A percentile compares a stretch with the other conserved stretches of the same genome.
Evolutionary conservation across 495 filamentous ascomycete species (phyloP).

Genomic region (Immersiella caudata): DNA sequence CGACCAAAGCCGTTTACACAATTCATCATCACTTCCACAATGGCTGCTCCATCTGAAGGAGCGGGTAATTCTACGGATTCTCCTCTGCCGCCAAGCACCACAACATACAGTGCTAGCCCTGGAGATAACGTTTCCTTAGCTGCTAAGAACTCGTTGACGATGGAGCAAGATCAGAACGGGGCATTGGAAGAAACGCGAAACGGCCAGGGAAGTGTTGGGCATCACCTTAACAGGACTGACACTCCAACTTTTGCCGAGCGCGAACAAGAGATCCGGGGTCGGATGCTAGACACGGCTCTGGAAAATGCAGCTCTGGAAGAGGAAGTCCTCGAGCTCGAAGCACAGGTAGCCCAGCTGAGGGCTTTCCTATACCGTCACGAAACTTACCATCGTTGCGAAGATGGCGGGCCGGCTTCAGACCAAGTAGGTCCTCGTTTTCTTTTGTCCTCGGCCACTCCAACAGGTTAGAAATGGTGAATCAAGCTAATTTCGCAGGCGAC

Average conservation of each 20-base stretch:
- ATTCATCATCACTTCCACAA: not conserved
- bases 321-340: not conserved
- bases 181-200: not conserved
- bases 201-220: not conserved
- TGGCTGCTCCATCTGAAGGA: conserved; percentile 1
- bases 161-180: not conserved
- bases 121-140: not conserved
- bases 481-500: not conserved
- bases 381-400: not conserved
- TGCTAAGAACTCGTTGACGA: not conserved
- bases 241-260: not conserved
- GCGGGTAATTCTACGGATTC: not conserved
- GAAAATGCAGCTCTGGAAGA: not conserved
- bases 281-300: not conserved
- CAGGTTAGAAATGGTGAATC: not conserved
- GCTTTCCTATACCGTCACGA: not conserved
- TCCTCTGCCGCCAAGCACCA: conserved; percentile 1
- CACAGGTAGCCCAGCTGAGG: not conserved
- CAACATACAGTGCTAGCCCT: not conserved
- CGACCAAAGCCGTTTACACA: not conserved
- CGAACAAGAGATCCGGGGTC: not conserved
- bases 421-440: not conserved
- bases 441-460: not conserved
- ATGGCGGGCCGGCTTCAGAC: not conserved
- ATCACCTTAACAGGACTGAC: not conserved